phyloP scores from a whole-genome alignment of 768 basidiomycete species.

The Pleurotus cornucopiae region DNA sequence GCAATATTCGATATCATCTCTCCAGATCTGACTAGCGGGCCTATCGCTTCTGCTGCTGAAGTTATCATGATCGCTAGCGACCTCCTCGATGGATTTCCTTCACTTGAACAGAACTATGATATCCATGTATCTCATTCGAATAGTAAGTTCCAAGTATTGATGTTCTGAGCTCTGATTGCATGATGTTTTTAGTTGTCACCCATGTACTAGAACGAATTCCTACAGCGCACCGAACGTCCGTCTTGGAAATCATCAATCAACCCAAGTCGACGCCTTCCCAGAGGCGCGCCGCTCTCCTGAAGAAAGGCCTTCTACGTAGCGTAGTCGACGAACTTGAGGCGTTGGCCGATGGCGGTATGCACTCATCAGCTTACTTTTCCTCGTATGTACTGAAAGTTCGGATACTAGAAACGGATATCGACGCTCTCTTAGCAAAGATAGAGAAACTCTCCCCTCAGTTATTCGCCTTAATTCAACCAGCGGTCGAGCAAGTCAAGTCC shows the following conservation, averaged over 20 bases:
- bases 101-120: conserved; percentile 61
- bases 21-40: conserved; percentile 59
- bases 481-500: conserved; percentile 58
- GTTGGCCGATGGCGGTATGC: conserved; percentile 56
- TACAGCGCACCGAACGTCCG: conserved; percentile 44
- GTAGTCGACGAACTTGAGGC: conserved; percentile 74
- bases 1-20: conserved; percentile 85
- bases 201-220: conserved; percentile 60
- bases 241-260: conserved; percentile 64
- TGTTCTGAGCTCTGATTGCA: neutral
- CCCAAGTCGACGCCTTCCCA: conserved; percentile 62
- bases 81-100: conserved; percentile 70
- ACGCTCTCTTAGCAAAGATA: conserved; percentile 47
- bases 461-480: conserved; percentile 40
- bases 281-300: conserved; percentile 64
- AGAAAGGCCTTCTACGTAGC: conserved; percentile 64
- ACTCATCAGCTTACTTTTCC: neutral
- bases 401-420: conserved; percentile 57
- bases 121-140: conserved; percentile 76
- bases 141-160: conserved; percentile 39
- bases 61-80: conserved; percentile 64
- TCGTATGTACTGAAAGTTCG: neutral
- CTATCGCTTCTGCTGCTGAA: conserved; percentile 71
- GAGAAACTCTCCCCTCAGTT: conserved; percentile 60
- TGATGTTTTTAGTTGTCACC: conserved; percentile 54